Percentiles rank a stretch among this genome's conserved stretches.
phyloP scores from a whole-genome alignment of 129 eudicot species.

The Arctium lappa region DNA sequence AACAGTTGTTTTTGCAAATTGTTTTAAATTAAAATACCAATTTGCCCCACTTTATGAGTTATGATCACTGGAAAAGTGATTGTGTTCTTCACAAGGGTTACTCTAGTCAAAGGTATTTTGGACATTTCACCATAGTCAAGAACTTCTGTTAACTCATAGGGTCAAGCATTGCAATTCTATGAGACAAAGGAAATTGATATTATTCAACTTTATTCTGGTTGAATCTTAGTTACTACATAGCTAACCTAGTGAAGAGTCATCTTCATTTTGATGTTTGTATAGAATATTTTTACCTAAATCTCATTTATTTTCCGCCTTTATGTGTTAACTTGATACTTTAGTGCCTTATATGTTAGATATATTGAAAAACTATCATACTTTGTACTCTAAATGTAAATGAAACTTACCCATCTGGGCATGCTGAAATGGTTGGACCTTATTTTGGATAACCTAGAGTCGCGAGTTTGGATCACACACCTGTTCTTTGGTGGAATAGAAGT shows the following conservation, averaged over 20 bases:
- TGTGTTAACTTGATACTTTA: neutral
- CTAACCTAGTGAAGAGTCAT: neutral
- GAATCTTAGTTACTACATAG: neutral
- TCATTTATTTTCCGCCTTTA: neutral
- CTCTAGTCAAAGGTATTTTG: neutral
- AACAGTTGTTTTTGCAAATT: neutral
- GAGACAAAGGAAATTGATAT: neutral
- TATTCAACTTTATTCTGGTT: neutral
- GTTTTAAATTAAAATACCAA: neutral
- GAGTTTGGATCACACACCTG: neutral
- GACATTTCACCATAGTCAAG: neutral
- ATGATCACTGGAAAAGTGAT: neutral
- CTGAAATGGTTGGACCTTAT: neutral
- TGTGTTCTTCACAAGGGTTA: neutral
- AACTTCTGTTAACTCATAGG: neutral
- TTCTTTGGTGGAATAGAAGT: no score
- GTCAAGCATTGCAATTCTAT: neutral
- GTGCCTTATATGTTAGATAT: neutral
- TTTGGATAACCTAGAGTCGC: neutral
- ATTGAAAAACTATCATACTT: neutral
- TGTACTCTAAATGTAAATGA: neutral
- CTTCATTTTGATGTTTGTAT: neutral
- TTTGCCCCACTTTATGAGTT: neutral
- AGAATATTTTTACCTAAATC: neutral
- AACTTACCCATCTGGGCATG: neutral